Evolutionary conservation across 2,329 filamentous ascomycete genomes (phyloP).

Genomic region (Ilyonectria sp.): DNA sequence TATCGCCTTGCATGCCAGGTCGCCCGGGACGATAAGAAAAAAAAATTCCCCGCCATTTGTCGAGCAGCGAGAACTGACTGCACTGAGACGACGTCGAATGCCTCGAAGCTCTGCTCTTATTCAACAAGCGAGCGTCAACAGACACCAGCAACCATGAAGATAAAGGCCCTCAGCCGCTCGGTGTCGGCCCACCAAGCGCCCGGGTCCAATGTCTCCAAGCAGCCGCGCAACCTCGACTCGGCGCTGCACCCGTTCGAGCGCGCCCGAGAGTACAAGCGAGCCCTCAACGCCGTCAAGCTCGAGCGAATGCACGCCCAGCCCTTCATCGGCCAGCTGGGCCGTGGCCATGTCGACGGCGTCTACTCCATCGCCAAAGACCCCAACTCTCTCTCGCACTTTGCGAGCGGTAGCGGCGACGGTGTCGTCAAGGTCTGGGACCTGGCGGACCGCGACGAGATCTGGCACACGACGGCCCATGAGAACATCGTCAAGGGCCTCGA

Average conservation of each 20-base stretch:
- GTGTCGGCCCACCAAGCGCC: conserved; percentile 76
- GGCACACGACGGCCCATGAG: conserved; percentile 87
- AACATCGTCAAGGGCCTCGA: conserved; percentile 93
- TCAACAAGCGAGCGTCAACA: conserved; percentile 6
- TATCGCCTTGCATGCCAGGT: conserved; percentile 44
- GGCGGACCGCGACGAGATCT: conserved; percentile 79
- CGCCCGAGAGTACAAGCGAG: conserved; percentile 78
- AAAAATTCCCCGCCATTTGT: conserved; percentile 48
- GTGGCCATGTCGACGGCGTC: conserved; percentile 90
- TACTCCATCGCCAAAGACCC: conserved; percentile 88
- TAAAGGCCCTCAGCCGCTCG: conserved; percentile 78
- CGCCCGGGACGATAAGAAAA: conserved; percentile 50
- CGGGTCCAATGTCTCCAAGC: conserved; percentile 75
- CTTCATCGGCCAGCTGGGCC: conserved; percentile 88
- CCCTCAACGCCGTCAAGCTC: conserved; percentile 86
- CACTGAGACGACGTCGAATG: background rate
- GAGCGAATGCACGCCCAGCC: conserved; percentile 87
- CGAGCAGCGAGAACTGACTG: conserved; percentile 29
- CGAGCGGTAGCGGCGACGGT: conserved; percentile 91
- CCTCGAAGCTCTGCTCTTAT: conserved; percentile 4
- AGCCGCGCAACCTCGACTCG: conserved; percentile 83
- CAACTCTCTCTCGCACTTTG: conserved; percentile 79
- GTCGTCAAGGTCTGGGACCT: conserved; percentile 95
- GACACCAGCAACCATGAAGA: conserved; percentile 62
- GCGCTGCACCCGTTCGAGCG: conserved; percentile 92